A percentile compares a stretch with the other conserved stretches of the same genome.
Conservation (phyloP, 805 yeast genomes). For the Candida germanica region DNA sequence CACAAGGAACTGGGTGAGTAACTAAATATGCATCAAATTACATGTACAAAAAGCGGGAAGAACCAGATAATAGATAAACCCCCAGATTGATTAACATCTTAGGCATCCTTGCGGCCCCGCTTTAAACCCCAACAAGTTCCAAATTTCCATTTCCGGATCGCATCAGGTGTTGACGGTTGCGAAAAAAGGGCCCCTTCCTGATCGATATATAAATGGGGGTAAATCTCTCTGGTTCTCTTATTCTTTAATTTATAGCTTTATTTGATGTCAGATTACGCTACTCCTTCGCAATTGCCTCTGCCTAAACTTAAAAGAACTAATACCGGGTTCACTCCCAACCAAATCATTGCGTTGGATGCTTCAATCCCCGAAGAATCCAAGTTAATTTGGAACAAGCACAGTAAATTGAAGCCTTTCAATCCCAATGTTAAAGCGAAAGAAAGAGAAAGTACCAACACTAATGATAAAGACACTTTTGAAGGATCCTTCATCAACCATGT, state of each 20-base stretch:
- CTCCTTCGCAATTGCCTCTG: constrained; percentile 36
- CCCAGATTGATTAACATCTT: no score
- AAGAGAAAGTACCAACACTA: constrained; percentile 21
- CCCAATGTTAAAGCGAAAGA: constrained; percentile 27
- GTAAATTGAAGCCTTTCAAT: constrained; percentile 37
- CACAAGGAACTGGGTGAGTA: no score
- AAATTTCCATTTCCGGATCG: neutral
- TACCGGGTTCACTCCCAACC: constrained; percentile 90
- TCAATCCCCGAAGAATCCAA: constrained; percentile 77
- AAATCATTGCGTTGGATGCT: constrained; percentile 78
- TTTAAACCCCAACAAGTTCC: no score
- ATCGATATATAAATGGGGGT: no score
- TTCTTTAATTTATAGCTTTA: neutral
- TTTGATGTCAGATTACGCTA: constrained; percentile 34
- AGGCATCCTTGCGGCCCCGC: no score
- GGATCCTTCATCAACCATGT: constrained; percentile 75
- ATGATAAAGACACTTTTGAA: constrained; percentile 57
- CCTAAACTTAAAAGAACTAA: constrained; percentile 66
- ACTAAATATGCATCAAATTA: no score
- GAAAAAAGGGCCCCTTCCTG: no score
- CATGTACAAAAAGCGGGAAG: no score
- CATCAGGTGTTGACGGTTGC: neutral
- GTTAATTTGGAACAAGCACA: constrained; percentile 70
- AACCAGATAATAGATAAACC: no score
- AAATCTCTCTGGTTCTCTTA: neutral